Conservation (phyloP, 345 rosid species). For the Syzygium jambos region DNA sequence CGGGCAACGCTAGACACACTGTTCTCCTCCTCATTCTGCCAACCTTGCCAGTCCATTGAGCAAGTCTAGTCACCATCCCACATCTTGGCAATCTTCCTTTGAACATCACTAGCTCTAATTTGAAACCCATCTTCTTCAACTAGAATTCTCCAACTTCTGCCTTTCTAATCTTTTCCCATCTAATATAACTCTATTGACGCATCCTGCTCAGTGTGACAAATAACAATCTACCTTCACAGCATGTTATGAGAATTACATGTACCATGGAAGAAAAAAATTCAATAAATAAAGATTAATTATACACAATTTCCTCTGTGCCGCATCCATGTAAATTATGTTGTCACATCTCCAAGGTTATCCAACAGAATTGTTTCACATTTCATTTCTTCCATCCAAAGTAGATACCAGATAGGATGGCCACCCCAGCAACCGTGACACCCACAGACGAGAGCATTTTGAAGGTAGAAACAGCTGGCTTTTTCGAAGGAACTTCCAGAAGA, state of each 20-base stretch:
- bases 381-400: constrained; percentile 51
- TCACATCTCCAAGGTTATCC: not conserved
- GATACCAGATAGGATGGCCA: constrained; percentile 61
- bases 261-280: not conserved
- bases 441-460: constrained; percentile 53
- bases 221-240: not conserved
- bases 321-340: not conserved
- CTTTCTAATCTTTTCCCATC: too few relatives aligned
- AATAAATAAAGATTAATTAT: not conserved
- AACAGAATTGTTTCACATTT: not conserved
- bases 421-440: constrained; percentile 64
- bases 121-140: not conserved
- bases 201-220: not conserved
- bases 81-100: not conserved
- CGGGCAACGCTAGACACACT: not conserved
- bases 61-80: not conserved
- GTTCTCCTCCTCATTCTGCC: not conserved
- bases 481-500: constrained; percentile 61
- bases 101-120: not conserved
- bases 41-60: not conserved
- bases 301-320: not conserved
- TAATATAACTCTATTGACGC: not conserved
- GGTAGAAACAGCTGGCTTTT: constrained; percentile 26
- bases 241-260: not conserved
- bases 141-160: not conserved